These are phyloP conservation scores for Musa beccarii DNA, from an alignment of 176 grass and related monocot genomes.

Conservation along the genomic window DNA sequence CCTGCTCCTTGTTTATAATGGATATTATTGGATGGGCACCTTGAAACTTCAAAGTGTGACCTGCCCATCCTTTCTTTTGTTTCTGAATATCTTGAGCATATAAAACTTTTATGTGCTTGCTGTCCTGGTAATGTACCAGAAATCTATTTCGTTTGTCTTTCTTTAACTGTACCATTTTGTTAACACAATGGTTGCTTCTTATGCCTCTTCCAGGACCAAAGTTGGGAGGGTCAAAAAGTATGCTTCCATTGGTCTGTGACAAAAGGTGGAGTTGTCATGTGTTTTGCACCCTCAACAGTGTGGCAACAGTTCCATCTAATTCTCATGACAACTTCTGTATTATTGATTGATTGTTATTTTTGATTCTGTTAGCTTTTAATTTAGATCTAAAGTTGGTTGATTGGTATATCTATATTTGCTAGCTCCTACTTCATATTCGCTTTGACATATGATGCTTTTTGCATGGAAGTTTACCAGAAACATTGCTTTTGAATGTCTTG, in stretches of 20 bases:
- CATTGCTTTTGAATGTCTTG: too few species aligned
- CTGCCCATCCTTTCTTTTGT: too few species aligned
- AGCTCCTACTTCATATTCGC: too few species aligned
- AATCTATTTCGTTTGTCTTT: neutral
- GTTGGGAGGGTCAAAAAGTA: neutral
- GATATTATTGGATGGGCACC: too few species aligned
- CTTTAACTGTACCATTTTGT: neutral
- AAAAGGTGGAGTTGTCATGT: neutral
- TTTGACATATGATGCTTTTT: too few species aligned
- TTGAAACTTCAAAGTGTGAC: too few species aligned
- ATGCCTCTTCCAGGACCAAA: constrained; percentile 1
- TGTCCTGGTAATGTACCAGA: neutral
- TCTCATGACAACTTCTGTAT: neutral
- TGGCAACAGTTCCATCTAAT: neutral
- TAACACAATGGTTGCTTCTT: neutral
- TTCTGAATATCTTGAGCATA: neutral
- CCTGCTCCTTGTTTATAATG: too few species aligned
- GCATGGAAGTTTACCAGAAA: too few species aligned
- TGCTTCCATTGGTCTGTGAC: neutral
- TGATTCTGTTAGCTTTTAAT: neutral
- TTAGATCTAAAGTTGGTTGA: too few species aligned
- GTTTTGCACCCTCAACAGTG: neutral
- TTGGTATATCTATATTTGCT: too few species aligned
- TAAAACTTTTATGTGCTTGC: neutral
- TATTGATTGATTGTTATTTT: constrained; percentile 3